Conservation (phyloP, 2,329 filamentous ascomycete species). For the Clathrospora elynae region DNA sequence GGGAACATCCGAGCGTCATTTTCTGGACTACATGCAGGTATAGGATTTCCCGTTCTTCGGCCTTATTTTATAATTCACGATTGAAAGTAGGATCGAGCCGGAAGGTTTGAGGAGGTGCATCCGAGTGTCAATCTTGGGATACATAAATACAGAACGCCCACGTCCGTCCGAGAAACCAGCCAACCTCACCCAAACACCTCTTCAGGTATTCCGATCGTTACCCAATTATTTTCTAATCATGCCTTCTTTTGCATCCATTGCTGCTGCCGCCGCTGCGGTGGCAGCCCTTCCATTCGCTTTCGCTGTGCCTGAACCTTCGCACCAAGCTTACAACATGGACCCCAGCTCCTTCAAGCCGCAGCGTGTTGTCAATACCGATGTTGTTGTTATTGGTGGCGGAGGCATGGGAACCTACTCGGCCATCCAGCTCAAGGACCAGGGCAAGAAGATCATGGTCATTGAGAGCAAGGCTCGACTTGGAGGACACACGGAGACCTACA, state of each 20-base stretch:
- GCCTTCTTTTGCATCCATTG: slow-evolving; percentile 1
- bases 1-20: too few species aligned
- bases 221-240: too few species aligned
- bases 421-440: slow-evolving; percentile 47
- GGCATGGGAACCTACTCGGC: slow-evolving; percentile 50
- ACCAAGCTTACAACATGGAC: slow-evolving; percentile 2
- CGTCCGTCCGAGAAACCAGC: too few species aligned
- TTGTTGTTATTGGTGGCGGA: slow-evolving; percentile 51
- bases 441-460: slow-evolving; percentile 48
- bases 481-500: slow-evolving; percentile 57
- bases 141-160: too few species aligned
- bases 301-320: slow-evolving; percentile 3
- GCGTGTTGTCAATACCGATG: slow-evolving; percentile 27
- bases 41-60: too few species aligned
- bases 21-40: too few species aligned
- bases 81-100: too few species aligned
- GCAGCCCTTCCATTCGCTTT: slow-evolving; percentile 5
- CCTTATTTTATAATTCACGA: too few species aligned
- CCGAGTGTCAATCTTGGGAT: too few species aligned
- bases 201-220: too few species aligned
- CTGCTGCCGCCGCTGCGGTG: slow-evolving; percentile 6
- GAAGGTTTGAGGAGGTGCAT: too few species aligned
- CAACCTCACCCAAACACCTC: too few species aligned
- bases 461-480: slow-evolving; percentile 51
- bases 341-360: slow-evolving; percentile 2